Evolutionary conservation across 441 rosid genomes (phyloP), one percentile per base, ranked within the genome.

Genomic region (Isatis lusitanica): DNA sequence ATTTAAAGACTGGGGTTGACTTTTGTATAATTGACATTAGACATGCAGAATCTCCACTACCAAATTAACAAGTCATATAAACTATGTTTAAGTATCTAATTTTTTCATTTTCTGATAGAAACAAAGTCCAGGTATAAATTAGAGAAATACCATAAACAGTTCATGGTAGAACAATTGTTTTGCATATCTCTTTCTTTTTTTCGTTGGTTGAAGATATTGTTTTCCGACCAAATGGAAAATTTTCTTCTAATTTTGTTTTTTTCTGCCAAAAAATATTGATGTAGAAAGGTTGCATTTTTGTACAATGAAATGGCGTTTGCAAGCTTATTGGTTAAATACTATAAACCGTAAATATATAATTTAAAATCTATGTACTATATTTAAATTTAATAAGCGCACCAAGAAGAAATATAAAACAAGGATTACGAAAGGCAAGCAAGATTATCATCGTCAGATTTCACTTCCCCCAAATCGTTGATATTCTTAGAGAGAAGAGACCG

Each of bases 1-100:
- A 6, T 6, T 2, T 36, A 50, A 12, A 39, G 24, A 39, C 28
- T 44, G 24, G 8, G 53, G 56, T 44, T 65, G 66, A 73, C 77
- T 57, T 46, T 57, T 26, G 15, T 55, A 73, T 46, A 36, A 73
- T 73, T 66, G 71, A 73, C 77, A 73, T 26, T 65, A 68, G 78
- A 74, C 74, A 68, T 75, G 74, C 78, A 68, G 68, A 16, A 42
- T 43, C 63, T 52, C 78, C 74, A 62, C 78, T 13, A 24, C 52
- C 24, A 52, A 61, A 43, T 61, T 33, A 61, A 58, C 21, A 58
- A 57, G 28, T 10, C 36, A 66, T 47, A 36, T 28, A 15, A 74
- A 30, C 35, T 8, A 16, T 5, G n/a, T 11, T 43, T 3, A 56
- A 44, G 26, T 52, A 16, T 50, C 21, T 12, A 10, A 61, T 50